A percentile compares a stretch with the other conserved stretches of the same genome.
phyloP scores from a whole-genome alignment of 129 eudicot species.

The Lactuca saligna region DNA sequence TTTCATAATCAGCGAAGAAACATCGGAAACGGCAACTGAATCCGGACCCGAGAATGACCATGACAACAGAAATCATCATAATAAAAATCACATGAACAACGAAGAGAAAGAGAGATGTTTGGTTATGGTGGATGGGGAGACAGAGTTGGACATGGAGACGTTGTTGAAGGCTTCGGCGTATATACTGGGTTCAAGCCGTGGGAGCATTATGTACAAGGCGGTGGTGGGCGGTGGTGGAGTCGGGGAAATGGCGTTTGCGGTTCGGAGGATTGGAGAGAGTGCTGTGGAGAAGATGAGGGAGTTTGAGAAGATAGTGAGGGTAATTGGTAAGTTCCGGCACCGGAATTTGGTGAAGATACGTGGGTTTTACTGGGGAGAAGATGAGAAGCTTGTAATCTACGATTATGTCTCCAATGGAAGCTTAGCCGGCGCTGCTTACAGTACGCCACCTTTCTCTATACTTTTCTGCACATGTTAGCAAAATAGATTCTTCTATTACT shows the following conservation, averaged over 20 bases:
- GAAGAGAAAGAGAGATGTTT: slow-evolving; percentile 29
- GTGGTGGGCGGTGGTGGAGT: slow-evolving; percentile 68
- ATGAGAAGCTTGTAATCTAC: slow-evolving; percentile 74
- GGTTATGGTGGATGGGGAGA: slow-evolving; percentile 89
- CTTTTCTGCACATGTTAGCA: slow-evolving; percentile 13
- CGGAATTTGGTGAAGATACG: slow-evolving; percentile 65
- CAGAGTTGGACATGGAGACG: slow-evolving; percentile 73
- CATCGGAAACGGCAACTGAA: slow-evolving; percentile 43
- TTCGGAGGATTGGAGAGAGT: slow-evolving; percentile 73
- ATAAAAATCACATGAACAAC: not conserved
- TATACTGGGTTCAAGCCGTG: slow-evolving; percentile 72
- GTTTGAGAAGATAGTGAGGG: slow-evolving; percentile 66
- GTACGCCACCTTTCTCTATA: slow-evolving; percentile 40
- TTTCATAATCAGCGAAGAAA: slow-evolving; percentile 36
- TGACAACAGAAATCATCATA: not conserved
- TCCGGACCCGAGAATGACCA: slow-evolving; percentile 29
- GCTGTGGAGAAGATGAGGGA: slow-evolving; percentile 52
- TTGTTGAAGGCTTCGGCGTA: slow-evolving; percentile 80
- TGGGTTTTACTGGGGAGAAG: slow-evolving; percentile 87
- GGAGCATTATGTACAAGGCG: slow-evolving; percentile 79
- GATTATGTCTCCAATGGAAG: slow-evolving; percentile 81
- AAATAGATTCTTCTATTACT: not conserved
- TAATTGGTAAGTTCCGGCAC: slow-evolving; percentile 61
- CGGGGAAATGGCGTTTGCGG: slow-evolving; percentile 57
- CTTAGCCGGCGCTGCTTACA: slow-evolving; percentile 58